A percentile compares a stretch with the other conserved stretches of the same genome.
These are phyloP conservation scores for Amanita thiersii DNA, from an alignment of 768 basidiomycete genomes.

Conservation along the genomic window DNA sequence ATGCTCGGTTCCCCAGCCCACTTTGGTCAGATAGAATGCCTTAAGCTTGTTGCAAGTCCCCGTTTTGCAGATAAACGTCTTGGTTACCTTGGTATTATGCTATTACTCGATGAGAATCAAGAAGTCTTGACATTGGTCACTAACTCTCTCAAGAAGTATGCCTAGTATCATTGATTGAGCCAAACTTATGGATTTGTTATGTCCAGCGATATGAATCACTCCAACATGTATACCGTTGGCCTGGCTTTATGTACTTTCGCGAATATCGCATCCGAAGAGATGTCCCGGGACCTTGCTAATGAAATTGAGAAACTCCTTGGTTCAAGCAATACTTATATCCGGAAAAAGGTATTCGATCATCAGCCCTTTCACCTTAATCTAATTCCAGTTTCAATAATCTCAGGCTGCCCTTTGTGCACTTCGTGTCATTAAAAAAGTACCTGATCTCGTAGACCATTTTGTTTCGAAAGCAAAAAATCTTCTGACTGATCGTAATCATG, in stretches of 20 bases:
- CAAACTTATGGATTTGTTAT: constrained; percentile 10
- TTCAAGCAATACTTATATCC: constrained; percentile 96
- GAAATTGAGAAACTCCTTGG: constrained; percentile 97
- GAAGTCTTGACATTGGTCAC: constrained; percentile 97
- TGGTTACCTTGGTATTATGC: constrained; percentile 97
- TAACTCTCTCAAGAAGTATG: constrained; percentile 96
- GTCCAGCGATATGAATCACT: constrained; percentile 94
- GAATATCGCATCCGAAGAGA: constrained; percentile 98
- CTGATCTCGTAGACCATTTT: constrained; percentile 93
- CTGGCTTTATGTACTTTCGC: constrained; percentile 97
- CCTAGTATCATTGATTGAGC: constrained; percentile 8
- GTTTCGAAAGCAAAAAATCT: constrained; percentile 81
- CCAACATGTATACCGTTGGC: constrained; percentile 98
- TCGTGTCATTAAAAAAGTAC: constrained; percentile 91
- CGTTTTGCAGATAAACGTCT: constrained; percentile 94
- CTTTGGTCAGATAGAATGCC: constrained; percentile 97
- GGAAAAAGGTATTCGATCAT: constrained; percentile 74
- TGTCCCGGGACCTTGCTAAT: constrained; percentile 96
- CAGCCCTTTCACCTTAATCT: constrained; percentile 3
- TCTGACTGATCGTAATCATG: constrained; percentile 93
- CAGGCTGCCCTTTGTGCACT: constrained; percentile 95
- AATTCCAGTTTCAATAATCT: constrained; percentile 8
- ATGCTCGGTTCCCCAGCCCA: constrained; percentile 99
- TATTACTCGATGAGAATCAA: constrained; percentile 94
- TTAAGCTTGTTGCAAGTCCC: constrained; percentile 91